phyloP scores from a whole-genome alignment of 202 grass and related monocot genomes.

The Bolboschoenoplectus hybrid region DNA sequence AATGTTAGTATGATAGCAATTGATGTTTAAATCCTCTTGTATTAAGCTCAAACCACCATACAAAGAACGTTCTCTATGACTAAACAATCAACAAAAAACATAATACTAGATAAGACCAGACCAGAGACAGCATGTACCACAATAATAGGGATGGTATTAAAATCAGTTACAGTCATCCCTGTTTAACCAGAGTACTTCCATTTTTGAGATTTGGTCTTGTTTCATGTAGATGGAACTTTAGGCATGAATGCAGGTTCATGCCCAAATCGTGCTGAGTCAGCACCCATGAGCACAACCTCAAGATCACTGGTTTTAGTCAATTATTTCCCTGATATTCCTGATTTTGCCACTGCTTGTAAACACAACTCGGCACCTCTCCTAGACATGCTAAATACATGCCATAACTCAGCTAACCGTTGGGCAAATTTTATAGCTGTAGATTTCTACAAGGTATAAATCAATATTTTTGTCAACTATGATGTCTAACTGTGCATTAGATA shows the following conservation, averaged over 20 bases:
- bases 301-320: slow-evolving; percentile 91
- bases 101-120: not conserved
- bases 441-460: slow-evolving; percentile 64
- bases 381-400: slow-evolving; percentile 61
- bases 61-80: not conserved
- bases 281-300: slow-evolving; percentile 69
- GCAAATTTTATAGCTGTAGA: slow-evolving; percentile 91
- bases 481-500: not conserved
- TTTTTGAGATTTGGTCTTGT: slow-evolving; percentile 9
- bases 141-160: not conserved
- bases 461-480: not conserved
- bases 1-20: not conserved
- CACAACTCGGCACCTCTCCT: slow-evolving; percentile 65
- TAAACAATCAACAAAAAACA: not conserved
- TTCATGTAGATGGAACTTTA: slow-evolving; percentile 60
- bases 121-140: not conserved
- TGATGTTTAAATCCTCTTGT: not conserved
- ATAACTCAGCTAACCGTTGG: slow-evolving; percentile 55
- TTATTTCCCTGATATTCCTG: slow-evolving; percentile 66
- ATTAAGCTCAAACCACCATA: not conserved
- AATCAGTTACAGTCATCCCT: not conserved
- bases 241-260: slow-evolving; percentile 76
- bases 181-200: not conserved
- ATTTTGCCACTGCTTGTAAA: slow-evolving; percentile 63
- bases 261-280: slow-evolving; percentile 65